Evolutionary conservation across 2,329 filamentous ascomycete species (phyloP), one percentile per base, ranked within the genome.

Genomic region (Penicillium psychrosexuale): DNA sequence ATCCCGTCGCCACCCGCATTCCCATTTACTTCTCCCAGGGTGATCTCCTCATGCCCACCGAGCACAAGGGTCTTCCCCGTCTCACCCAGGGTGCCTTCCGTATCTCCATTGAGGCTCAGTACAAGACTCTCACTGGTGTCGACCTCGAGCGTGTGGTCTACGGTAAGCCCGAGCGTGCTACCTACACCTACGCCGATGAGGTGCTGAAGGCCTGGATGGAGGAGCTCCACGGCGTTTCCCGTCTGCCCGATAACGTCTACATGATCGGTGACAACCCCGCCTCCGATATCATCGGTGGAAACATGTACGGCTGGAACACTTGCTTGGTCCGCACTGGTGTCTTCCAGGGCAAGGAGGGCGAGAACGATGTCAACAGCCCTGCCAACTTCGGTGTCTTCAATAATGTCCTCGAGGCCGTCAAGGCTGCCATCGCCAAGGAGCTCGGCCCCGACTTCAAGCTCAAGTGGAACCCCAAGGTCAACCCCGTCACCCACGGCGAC

Each of bases 301-400:
- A 91, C 80, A 88, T 86, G 82, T 90, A 91, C 73, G 86, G 86
- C 57, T 91, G 88, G 88, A 91, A 91, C 76, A 90, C 88, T 3
- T 90, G 88, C 68, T 75, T 91, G 51, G 88, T 91, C 53, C 84
- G 87, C 68, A 91, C 88, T 0, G 88, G 88, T 75, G 87, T 91
- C 45, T 90, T 88, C 82, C 86, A 89, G 76, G 88, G 88, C 27
- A 43, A 33, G 19, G 47, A 50, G 38, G 86, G 83, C 17, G 86
- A 84, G 56, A 91, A 91, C 69, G 88, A 91, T 68, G 81, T 86
- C 72, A 79, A 89, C 75, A 91, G 89, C 75, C 88, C 88, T 1
- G 88, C 88, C 68, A 88, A 81, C 76, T 90, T 90, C 67, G 88
- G 88, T 61, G 87, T 91, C 38, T 91, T 91, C 75, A 72, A 78